phyloP scores from a whole-genome alignment of 768 basidiomycete genomes.

The Lactifluus piperatus region DNA sequence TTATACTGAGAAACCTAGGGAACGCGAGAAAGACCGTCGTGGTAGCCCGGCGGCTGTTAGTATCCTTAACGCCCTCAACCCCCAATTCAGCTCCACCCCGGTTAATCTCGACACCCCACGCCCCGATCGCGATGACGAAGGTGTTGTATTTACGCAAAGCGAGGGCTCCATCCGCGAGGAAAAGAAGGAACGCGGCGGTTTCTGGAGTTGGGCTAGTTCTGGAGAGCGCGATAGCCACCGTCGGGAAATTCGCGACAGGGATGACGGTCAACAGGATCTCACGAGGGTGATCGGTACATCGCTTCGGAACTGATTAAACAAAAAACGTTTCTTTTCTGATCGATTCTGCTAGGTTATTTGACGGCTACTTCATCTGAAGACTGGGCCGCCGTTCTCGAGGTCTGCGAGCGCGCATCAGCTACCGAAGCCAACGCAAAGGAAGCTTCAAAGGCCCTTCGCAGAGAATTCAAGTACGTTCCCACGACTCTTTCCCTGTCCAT shows the following conservation, averaged over 20 bases:
- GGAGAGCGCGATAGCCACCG: constrained; percentile 33
- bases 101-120: constrained; percentile 17
- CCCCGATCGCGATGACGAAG: constrained; percentile 28
- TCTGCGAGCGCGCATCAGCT: constrained; percentile 74
- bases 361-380: constrained; percentile 77
- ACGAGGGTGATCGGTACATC: constrained; percentile 61
- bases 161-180: constrained; percentile 27
- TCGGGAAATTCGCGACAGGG: constrained; percentile 31
- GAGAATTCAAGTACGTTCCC: constrained; percentile 69
- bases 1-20: constrained; percentile 22
- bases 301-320: background rate
- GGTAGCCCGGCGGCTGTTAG: constrained; percentile 34
- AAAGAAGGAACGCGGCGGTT: constrained; percentile 41
- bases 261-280: constrained; percentile 40
- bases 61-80: constrained; percentile 57
- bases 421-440: constrained; percentile 73
- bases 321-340: background rate
- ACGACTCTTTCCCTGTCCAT: background rate
- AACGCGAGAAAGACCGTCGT: constrained; percentile 25
- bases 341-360: constrained; percentile 45
- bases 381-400: constrained; percentile 73
- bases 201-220: constrained; percentile 37
- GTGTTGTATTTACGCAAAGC: constrained; percentile 18
- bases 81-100: constrained; percentile 29
- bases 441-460: constrained; percentile 69